Evolutionary conservation across 2,329 filamentous ascomycete genomes (phyloP), one percentile per base, ranked within the genome.

Genomic region (Fusarium liriodendri): DNA sequence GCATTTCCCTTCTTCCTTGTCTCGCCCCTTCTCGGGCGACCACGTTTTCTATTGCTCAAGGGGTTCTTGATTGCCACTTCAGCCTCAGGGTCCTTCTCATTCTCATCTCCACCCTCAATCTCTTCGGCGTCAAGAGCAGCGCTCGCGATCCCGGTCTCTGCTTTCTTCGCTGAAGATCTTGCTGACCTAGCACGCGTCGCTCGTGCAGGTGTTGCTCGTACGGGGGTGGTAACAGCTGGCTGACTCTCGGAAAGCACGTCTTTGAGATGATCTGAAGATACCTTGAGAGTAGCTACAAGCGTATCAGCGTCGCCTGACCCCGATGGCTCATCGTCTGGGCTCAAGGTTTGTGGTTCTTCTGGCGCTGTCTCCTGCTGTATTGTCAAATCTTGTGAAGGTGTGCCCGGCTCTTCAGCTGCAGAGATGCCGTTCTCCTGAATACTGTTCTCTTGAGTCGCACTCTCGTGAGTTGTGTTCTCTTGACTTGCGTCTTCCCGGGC

Each of bases 1-100:
- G 45, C 38, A 27, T 65, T 71, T 47, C 69, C 70, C 37, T 64
- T 69, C 50, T 35, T 68, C 27, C 59, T 73, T 14, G 20, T 22
- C 47, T 71, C 72, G 10, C 59, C 71, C 52, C 61, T 75, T 33
- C 66, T 69, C 9, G 76, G 76, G 9, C 76, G 76, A 20, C 76
- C 76, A 4, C 67, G 75, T 73, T 75, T 81, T 78, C 69, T 76
- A 79, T 32, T 76, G 76, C 14, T 78, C 71, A 35, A 77, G 9
- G 67, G 62, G 27, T 38, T 63, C 42, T 63, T 55, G 4, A 58
- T 66, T 22, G 58, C 9, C 18, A 18, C 32, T 27, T 50, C 59
- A 8, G 18, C 54, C 22, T 68, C 63, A 22, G 54, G 20, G 11
- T 58, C 60, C 32, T 65, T 37, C 6, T 64, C 54, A 9, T 42